Evolutionary conservation across 2,329 filamentous ascomycete genomes (phyloP).

Genomic region (Setomelanomma holmii): DNA sequence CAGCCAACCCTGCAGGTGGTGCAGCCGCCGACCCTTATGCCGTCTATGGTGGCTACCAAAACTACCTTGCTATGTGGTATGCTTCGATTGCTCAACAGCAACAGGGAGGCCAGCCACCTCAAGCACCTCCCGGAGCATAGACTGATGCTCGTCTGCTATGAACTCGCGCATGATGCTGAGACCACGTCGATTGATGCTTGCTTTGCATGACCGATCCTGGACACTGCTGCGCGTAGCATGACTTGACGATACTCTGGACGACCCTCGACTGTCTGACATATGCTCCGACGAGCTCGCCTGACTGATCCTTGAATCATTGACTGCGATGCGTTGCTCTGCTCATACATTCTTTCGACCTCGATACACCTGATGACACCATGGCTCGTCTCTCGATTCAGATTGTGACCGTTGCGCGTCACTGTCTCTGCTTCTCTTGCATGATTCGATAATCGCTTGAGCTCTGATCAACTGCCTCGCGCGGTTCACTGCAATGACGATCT

Average conservation of each 20-base stretch:
- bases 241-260: conserved; percentile 20
- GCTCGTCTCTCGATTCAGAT: background rate
- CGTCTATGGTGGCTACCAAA: conserved; percentile 81
- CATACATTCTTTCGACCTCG: conserved; percentile 8
- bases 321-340: conserved; percentile 25
- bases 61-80: conserved; percentile 83
- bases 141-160: conserved; percentile 39
- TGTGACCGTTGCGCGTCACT: conserved; percentile 2
- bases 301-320: conserved; percentile 27
- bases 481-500: background rate
- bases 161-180: conserved; percentile 47
- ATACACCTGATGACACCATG: background rate
- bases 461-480: background rate
- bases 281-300: conserved; percentile 22
- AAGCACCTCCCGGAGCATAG: conserved; percentile 47
- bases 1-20: conserved; percentile 50
- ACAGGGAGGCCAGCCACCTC: conserved; percentile 34
- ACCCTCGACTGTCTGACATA: conserved; percentile 30
- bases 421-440: conserved; percentile 18
- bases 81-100: conserved; percentile 67
- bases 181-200: conserved; percentile 45
- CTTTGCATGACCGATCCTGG: conserved; percentile 45
- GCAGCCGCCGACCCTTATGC: conserved; percentile 65
- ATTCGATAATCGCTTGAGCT: conserved; percentile 17
- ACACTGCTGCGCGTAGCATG: conserved; percentile 36